Base-by-base conservation (phyloP, 2,329 filamentous ascomycete genomes). In the Stachybotrys echinatus region DNA sequence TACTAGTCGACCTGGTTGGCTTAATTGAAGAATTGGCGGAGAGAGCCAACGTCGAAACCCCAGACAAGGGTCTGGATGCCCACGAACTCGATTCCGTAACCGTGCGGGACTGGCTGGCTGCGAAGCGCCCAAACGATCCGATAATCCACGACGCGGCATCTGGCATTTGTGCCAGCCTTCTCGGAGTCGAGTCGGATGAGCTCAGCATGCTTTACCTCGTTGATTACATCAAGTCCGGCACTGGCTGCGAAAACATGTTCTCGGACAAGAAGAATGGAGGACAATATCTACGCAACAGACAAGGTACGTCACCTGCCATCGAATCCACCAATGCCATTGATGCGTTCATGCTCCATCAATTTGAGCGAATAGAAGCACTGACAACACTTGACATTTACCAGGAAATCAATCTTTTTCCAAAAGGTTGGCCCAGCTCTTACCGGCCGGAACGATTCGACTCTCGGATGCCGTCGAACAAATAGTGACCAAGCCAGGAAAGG, bases 181-280 rank as follows among this genome's bases (percentile, higher is more conserved):
- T 80, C 2, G 79, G 79, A 2, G 61, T 72, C 1, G 75, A 80
- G 31, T 70, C 77, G 0, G 51, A 48, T 1, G 76, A 81, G 12
- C 56, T 80, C 5, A 74, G 71, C 6, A 77, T 79, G 0, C 58
- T 78, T 2, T 82, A 66, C 57, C 80, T 83, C 55, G 65, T 84
- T 19, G 68, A 80, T 56, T 81, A 83, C 63, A 76, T 74, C 67
- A 75, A 73, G 54, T 71, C 69, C 12, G 75, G 76, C 3, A 73
- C 73, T 5, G 80, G 81, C 0, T 62, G 82, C 3, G 50, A 77
- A 50, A 65, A 72, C 42, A 77, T 83, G 71, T 66, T 75, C 0
- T 79, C 76, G 1, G 79, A 83, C 55, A 57, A 65, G 19, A 74
- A 76, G 50, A 56, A 71, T 40, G 80, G 80, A 5, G 80, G 74